Conservation (phyloP, 805 yeast genomes). For the Sugiyamaella americana region DNA sequence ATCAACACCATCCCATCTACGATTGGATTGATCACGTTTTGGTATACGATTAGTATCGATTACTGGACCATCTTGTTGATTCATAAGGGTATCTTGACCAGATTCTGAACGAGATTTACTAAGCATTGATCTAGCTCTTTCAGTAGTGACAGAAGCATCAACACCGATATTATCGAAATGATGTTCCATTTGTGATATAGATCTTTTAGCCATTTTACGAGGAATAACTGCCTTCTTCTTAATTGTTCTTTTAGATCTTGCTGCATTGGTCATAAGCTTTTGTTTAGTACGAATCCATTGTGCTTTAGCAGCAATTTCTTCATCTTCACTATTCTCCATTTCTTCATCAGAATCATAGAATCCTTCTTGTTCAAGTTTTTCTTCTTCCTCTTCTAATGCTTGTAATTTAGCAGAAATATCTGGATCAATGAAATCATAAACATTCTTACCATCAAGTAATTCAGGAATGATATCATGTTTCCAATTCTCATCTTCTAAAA, state of each 20-base stretch:
- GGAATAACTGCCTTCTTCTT: conserved; percentile 92
- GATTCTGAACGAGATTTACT: conserved; percentile 33
- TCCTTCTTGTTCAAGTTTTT: conserved; percentile 85
- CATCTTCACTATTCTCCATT: conserved; percentile 55
- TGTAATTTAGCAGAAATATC: conserved; percentile 90
- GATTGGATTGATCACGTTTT: conserved; percentile 59
- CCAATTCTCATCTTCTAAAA: conserved; percentile 96
- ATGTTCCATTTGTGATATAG: conserved; percentile 72
- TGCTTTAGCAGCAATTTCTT: conserved; percentile 78
- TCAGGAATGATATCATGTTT: conserved; percentile 97
- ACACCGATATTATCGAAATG: conserved; percentile 89
- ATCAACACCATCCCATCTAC: conserved; percentile 76
- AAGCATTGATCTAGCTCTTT: conserved; percentile 36
- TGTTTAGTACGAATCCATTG: conserved; percentile 93
- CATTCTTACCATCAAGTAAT: conserved; percentile 90
- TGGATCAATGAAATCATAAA: conserved; percentile 94
- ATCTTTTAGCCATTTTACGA: conserved; percentile 57
- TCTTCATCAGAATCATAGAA: conserved; percentile 84
- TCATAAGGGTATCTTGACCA: conserved; percentile 79
- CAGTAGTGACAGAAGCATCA: conserved; percentile 64
- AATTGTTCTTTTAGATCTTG: conserved; percentile 78
- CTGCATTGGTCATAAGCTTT: conserved; percentile 85
- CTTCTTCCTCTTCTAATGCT: conserved; percentile 96
- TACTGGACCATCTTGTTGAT: conserved; percentile 40
- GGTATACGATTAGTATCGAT: conserved; percentile 40